phyloP scores from a whole-genome alignment of 2,329 filamentous ascomycete species.

The Didymella arachidicola region DNA sequence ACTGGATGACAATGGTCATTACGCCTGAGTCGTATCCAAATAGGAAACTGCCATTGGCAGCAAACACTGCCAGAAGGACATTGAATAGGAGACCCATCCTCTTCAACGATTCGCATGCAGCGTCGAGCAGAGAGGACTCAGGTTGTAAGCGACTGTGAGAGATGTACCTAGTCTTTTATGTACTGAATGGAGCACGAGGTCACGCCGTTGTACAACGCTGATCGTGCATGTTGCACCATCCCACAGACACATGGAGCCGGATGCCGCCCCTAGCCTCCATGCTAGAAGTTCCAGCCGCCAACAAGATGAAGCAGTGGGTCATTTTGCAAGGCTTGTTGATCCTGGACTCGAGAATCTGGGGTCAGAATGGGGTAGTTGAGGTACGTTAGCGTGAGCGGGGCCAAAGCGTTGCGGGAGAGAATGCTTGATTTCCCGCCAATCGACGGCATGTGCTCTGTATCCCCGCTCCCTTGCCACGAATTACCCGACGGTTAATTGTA shows the following conservation, averaged over 20 bases:
- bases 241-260: slow-evolving; percentile 28
- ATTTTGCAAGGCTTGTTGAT: slow-evolving; percentile 22
- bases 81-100: slow-evolving; percentile 55
- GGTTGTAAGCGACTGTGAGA: neutral
- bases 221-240: slow-evolving; percentile 24
- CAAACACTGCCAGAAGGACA: slow-evolving; percentile 53
- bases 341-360: slow-evolving; percentile 24
- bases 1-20: slow-evolving; percentile 63
- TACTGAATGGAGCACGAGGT: neutral
- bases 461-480: slow-evolving; percentile 8
- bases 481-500: slow-evolving; percentile 18
- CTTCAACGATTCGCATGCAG: neutral
- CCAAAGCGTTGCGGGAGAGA: slow-evolving; percentile 19
- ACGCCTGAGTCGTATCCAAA: slow-evolving; percentile 53
- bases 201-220: slow-evolving; percentile 19
- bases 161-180: slow-evolving; percentile 8
- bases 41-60: slow-evolving; percentile 51
- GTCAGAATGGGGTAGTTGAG: slow-evolving; percentile 26
- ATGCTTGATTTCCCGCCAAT: slow-evolving; percentile 37
- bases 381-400: slow-evolving; percentile 32
- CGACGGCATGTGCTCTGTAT: neutral
- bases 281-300: neutral
- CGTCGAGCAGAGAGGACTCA: neutral
- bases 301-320: slow-evolving; percentile 16
- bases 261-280: slow-evolving; percentile 38